Evolutionary conservation across 495 filamentous ascomycete genomes (phyloP).

Genomic region (Penicillium samsonianum): DNA sequence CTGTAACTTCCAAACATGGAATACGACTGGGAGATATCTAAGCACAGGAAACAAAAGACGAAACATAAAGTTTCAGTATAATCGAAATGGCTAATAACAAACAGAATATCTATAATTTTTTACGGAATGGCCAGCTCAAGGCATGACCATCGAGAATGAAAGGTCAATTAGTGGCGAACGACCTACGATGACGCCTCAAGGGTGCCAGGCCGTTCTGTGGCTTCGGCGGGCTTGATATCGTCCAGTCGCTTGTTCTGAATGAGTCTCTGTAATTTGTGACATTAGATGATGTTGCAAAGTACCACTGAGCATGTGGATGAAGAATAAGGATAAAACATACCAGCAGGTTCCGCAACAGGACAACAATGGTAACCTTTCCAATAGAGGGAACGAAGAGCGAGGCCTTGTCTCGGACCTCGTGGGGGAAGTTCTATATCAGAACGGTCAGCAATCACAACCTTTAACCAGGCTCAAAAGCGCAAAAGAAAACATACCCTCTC

Average conservation of each 20-base stretch:
- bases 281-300: not conserved
- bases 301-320: not conserved
- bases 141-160: constrained; percentile 15
- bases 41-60: constrained; percentile 2
- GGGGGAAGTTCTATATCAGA: constrained; percentile 71
- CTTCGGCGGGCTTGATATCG: constrained; percentile 47
- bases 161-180: not conserved
- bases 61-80: constrained; percentile 16
- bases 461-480: not conserved
- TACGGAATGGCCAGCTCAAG: constrained; percentile 11
- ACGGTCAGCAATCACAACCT: constrained; percentile 3
- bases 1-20: not conserved
- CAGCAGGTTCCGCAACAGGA: constrained; percentile 84
- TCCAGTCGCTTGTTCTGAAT: constrained; percentile 51
- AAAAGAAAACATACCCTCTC: constrained; percentile 61
- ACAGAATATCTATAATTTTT: constrained; percentile 25
- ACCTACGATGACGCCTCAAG: constrained; percentile 38
- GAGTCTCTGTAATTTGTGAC: constrained; percentile 40
- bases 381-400: constrained; percentile 97
- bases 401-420: constrained; percentile 86
- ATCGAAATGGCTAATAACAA: constrained; percentile 30
- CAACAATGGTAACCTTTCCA: constrained; percentile 95
- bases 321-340: constrained; percentile 48
- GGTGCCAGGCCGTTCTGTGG: constrained; percentile 48
- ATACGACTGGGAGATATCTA: constrained; percentile 4